Base-by-base conservation (phyloP, 179 eudicot genomes). In the Nepenthes alata region DNA sequence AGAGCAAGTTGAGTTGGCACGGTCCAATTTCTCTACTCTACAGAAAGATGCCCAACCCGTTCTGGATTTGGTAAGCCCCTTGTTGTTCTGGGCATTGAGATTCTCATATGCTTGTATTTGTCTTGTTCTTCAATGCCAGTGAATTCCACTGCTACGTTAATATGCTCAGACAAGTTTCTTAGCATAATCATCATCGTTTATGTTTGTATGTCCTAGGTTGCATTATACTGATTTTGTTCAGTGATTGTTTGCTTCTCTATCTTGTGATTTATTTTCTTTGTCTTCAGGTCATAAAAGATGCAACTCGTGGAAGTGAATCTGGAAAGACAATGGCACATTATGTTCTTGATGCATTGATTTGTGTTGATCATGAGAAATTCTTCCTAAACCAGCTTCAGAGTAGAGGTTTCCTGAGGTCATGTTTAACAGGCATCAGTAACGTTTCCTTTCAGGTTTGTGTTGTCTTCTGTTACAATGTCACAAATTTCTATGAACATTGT, bases 301-400 rank as follows among this genome's bases (percentile, higher is more conserved):
- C 95, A 60, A 80, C 80, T 52, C 98, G 83, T 73, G 98, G 96
- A 60, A 93, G 90, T 82, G 96, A 93, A 83, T 85, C 98, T 67
- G 90, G 87, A 62, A 93, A 86, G 76, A 83, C 93, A 53, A 80
- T 93, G 76, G 70, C 96, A 45, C 80, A 83, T 55, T 81, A 85
- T 77, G 87, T 89, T 72, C 74, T 93, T 66, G 95, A 85, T 82
- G 95, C 90, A 61, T 63, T 93, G 69, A 74, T 93, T 61, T 85
- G 89, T 66, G 78, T 89, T 62, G 98, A 93, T 78, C 89, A 87
- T 66, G 98, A 87, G 59, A 93, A 86, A 74, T 93, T 78, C 76
- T 89, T 93, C 82, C 76, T 89, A 47, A 83, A 75, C 72, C 96
- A 86, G 80, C 86, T 89, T 67, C 95, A 93, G 70, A 93, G 96